Percentiles rank a stretch among this genome's conserved stretches.
phyloP scores from a whole-genome alignment of 306 rosid species.

The Cucurbita ficifolia region DNA sequence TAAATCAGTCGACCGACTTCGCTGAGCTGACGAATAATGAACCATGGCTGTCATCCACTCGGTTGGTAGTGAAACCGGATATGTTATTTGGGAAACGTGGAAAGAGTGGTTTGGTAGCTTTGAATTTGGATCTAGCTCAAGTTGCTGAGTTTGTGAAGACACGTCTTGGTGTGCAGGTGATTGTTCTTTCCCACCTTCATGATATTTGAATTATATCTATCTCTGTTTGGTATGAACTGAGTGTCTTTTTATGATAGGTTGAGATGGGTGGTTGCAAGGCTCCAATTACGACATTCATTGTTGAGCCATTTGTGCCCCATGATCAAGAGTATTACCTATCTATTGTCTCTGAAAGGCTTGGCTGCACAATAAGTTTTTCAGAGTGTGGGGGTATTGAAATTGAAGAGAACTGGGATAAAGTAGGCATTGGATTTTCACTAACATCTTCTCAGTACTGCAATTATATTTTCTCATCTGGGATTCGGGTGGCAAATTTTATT shows the following conservation, averaged over 20 bases:
- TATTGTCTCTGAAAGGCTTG: conserved; percentile 68
- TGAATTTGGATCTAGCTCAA: conserved; percentile 58
- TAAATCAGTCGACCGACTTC: conserved; percentile 51
- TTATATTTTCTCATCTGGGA: neutral
- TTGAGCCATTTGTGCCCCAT: conserved; percentile 83
- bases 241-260: conserved; percentile 29
- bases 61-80: conserved; percentile 66
- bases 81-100: conserved; percentile 87
- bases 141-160: conserved; percentile 60
- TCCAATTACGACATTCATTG: conserved; percentile 66
- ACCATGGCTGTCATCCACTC: conserved; percentile 61
- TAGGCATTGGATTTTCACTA: neutral
- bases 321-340: conserved; percentile 72
- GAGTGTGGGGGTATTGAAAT: conserved; percentile 77
- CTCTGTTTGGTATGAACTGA: conserved; percentile 8
- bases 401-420: conserved; percentile 89
- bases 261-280: conserved; percentile 93
- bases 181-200: neutral
- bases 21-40: conserved; percentile 42
- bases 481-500: neutral
- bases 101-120: conserved; percentile 72
- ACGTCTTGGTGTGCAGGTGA: conserved; percentile 65
- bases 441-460: neutral
- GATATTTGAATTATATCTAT: conserved; percentile 2
- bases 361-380: conserved; percentile 59